Evolutionary conservation across 768 basidiomycete genomes (phyloP).

Genomic region (Russula lepida): DNA sequence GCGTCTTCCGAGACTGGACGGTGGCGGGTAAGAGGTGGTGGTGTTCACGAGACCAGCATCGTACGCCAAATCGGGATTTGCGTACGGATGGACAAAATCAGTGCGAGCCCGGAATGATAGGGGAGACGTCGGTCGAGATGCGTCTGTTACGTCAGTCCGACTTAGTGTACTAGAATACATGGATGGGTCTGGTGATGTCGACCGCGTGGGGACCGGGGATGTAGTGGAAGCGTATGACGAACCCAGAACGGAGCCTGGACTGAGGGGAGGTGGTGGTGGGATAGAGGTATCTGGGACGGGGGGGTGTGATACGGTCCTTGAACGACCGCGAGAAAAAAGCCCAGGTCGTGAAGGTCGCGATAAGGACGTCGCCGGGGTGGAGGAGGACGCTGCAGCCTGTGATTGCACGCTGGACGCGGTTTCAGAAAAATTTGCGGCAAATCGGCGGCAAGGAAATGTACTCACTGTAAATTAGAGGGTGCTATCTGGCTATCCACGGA

Average conservation of each 20-base stretch:
- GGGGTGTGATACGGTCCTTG: conserved; percentile 26
- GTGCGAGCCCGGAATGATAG: conserved; percentile 15
- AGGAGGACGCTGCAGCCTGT: conserved; percentile 52
- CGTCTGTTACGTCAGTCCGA: conserved; percentile 14
- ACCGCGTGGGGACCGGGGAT: conserved; percentile 1
- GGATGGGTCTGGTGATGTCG: conserved; percentile 17
- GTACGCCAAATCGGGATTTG: conserved; percentile 61
- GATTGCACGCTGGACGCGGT: conserved; percentile 41
- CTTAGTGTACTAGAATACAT: conserved; percentile 16
- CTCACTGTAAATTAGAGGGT: conserved; percentile 54
- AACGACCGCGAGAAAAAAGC: conserved; percentile 34
- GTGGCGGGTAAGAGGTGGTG: conserved; percentile 29
- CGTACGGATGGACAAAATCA: conserved; percentile 61
- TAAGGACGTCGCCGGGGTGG: conserved; percentile 36
- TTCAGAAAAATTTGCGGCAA: conserved; percentile 4
- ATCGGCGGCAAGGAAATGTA: conserved; percentile 16
- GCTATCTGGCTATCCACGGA: conserved; percentile 49
- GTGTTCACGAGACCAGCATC: conserved; percentile 18
- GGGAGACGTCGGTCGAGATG: conserved; percentile 22
- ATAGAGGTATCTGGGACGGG: conserved; percentile 9
- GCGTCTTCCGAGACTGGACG: conserved; percentile 23
- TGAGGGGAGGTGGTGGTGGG: conserved; percentile 12
- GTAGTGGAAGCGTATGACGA: neutral
- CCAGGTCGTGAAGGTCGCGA: conserved; percentile 34
- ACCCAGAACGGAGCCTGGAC: conserved; percentile 7